A percentile compares a stretch with the other conserved stretches of the same genome.
phyloP scores from a whole-genome alignment of 495 filamentous ascomycete species.

The Ramalina peruviana region DNA sequence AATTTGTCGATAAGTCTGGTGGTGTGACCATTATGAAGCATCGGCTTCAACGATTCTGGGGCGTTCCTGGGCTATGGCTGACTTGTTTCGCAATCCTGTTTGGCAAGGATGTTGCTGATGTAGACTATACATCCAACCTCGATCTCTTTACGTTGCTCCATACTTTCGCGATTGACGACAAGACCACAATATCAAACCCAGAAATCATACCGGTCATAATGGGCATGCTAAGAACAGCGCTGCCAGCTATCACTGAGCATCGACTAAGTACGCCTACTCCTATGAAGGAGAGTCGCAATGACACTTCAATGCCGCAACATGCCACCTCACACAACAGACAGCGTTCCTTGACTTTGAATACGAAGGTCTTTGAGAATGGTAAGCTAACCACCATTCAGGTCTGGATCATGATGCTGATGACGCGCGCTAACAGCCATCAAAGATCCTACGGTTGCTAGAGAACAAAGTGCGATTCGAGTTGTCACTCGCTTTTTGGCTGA shows the following conservation, averaged over 20 bases:
- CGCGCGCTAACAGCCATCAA: not conserved
- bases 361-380: conserved; percentile 8
- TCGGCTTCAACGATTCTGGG: conserved; percentile 79
- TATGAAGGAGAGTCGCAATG: conserved; percentile 15
- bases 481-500: conserved; percentile 68
- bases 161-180: conserved; percentile 42
- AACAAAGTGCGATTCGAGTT: conserved; percentile 42
- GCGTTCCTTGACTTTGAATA: conserved; percentile 38
- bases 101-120: conserved; percentile 58
- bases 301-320: conserved; percentile 34
- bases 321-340: conserved; percentile 43
- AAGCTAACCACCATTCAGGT: not conserved
- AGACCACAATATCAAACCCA: conserved; percentile 53
- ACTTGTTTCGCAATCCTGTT: conserved; percentile 85
- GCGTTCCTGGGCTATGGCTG: conserved; percentile 69
- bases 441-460: conserved; percentile 7
- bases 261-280: conserved; percentile 45
- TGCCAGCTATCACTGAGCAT: conserved; percentile 51
- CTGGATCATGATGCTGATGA: not conserved
- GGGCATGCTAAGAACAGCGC: conserved; percentile 75
- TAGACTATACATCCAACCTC: conserved; percentile 60
- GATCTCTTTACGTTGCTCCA: conserved; percentile 59
- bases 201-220: conserved; percentile 69
- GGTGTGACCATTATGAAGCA: conserved; percentile 76
- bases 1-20: conserved; percentile 72